Percentiles rank a stretch among this genome's conserved stretches.
These are phyloP conservation scores for Scenedesmus sp. DNA, from an alignment of 163 green algal genomes.

Conservation along the genomic window DNA sequence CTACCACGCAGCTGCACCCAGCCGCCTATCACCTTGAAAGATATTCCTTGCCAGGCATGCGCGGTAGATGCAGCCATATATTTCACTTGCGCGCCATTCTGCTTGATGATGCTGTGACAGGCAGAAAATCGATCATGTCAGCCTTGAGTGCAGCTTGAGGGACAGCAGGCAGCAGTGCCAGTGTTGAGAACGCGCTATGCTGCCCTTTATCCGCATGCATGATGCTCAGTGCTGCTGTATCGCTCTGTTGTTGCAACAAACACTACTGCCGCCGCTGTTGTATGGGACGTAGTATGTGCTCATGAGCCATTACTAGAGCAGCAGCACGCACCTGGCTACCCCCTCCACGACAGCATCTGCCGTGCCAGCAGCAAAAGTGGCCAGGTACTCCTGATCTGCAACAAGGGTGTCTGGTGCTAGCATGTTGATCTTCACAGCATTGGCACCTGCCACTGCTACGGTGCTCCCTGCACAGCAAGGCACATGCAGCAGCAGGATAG, in stretches of 20 bases:
- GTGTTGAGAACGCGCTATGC: too few relatives aligned
- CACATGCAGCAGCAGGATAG: neutral
- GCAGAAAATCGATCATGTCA: too few relatives aligned
- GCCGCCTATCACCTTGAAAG: neutral
- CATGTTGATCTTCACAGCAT: neutral
- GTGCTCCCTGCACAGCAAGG: neutral
- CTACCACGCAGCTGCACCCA: neutral
- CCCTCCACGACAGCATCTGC: neutral
- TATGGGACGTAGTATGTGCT: neutral
- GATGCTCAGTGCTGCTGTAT: neutral
- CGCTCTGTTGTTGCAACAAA: neutral
- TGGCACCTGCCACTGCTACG: neutral
- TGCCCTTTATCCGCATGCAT: neutral
- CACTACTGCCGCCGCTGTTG: neutral
- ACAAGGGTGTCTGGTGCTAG: neutral
- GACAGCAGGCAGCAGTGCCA: too few relatives aligned
- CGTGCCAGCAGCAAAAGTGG: slow-evolving; percentile 2
- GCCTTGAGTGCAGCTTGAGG: neutral
- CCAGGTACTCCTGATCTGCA: slow-evolving; percentile 5
- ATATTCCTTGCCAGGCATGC: neutral
- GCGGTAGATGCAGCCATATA: neutral
- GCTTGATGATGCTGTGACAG: neutral
- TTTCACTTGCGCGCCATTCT: neutral
- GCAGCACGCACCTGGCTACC: neutral
- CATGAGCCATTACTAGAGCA: too few relatives aligned